Evolutionary conservation across 1,139 yeast species (phyloP).

Genomic region (Debaryomyces psychrophilus): DNA sequence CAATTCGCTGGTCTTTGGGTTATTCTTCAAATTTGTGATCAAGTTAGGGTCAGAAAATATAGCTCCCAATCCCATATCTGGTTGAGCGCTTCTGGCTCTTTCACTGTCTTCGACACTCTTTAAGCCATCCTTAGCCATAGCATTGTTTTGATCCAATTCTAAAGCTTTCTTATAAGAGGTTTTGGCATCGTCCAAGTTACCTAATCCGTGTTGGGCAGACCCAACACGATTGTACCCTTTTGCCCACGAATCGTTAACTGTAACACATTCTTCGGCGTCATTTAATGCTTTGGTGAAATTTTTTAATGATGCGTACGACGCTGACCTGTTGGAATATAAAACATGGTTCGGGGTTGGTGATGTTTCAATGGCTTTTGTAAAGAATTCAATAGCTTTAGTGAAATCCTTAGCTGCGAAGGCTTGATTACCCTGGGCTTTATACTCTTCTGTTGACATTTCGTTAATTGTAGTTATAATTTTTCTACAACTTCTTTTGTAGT

Average conservation of each 20-base stretch:
- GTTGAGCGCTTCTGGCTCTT: conserved; percentile 44
- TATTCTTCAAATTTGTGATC: conserved; percentile 70
- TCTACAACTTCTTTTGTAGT: conserved; percentile 10
- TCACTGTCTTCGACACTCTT: conserved; percentile 65
- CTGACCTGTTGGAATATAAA: conserved; percentile 91
- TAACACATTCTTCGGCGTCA: conserved; percentile 83
- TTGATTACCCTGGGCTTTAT: conserved; percentile 83
- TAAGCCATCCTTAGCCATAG: conserved; percentile 87
- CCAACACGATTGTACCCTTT: conserved; percentile 94
- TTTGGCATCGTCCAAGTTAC: conserved; percentile 71
- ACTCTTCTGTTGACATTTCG: conserved; percentile 67
- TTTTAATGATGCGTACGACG: conserved; percentile 79
- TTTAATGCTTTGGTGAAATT: conserved; percentile 71
- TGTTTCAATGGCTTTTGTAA: conserved; percentile 87
- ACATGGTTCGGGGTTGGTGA: conserved; percentile 86
- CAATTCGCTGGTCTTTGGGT: conserved; percentile 86
- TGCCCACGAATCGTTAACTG: conserved; percentile 84
- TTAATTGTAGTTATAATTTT: neutral
- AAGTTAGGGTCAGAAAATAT: conserved; percentile 82
- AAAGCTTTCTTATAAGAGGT: conserved; percentile 77
- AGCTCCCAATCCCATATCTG: conserved; percentile 77
- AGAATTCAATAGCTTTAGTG: conserved; percentile 73
- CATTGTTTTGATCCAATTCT: conserved; percentile 77
- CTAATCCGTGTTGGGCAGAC: conserved; percentile 88
- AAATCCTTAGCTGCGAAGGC: conserved; percentile 89